Percentiles rank a stretch among this genome's conserved stretches.
phyloP scores from a whole-genome alignment of 2,329 filamentous ascomycete genomes.

The Pyrenophora teres region DNA sequence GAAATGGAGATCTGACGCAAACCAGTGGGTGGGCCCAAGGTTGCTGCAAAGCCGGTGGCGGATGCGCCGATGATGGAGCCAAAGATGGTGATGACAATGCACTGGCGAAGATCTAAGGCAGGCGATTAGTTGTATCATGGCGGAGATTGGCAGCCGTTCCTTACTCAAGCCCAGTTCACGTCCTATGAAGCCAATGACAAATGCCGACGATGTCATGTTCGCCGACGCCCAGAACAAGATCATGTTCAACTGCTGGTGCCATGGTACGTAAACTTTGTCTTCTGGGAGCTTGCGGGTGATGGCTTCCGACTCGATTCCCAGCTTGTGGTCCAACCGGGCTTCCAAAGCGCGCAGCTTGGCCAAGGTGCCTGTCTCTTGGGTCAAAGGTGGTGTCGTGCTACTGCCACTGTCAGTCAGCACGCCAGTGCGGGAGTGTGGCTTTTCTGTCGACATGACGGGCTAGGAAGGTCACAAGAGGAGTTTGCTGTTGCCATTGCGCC shows the following conservation, averaged over 20 bases:
- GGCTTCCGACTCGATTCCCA: conserved; percentile 32
- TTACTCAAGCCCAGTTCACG: conserved; percentile 54
- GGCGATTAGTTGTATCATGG: conserved; percentile 2
- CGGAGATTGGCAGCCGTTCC: background rate
- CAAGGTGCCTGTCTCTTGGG: conserved; percentile 22
- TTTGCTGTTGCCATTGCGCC: no score
- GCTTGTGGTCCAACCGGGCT: conserved; percentile 24
- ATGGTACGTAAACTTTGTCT: conserved; percentile 33
- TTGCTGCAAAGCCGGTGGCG: conserved; percentile 50
- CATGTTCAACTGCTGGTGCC: conserved; percentile 38
- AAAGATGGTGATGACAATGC: conserved; percentile 48
- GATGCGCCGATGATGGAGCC: conserved; percentile 50
- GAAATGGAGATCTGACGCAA: conserved; percentile 53
- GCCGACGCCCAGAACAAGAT: conserved; percentile 54
- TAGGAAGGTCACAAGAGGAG: no score
- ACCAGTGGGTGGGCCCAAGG: conserved; percentile 49
- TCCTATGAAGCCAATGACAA: conserved; percentile 51
- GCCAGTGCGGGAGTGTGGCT: conserved; percentile 18
- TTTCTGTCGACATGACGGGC: conserved; percentile 21
- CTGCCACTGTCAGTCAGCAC: conserved; percentile 14
- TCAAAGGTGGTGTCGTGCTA: conserved; percentile 1
- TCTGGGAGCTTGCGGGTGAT: conserved; percentile 33
- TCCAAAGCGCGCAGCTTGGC: conserved; percentile 25
- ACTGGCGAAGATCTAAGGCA: conserved; percentile 47
- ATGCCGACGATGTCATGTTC: conserved; percentile 49